phyloP scores from a whole-genome alignment of 208 protist species.

The Porcisia hertigi region DNA sequence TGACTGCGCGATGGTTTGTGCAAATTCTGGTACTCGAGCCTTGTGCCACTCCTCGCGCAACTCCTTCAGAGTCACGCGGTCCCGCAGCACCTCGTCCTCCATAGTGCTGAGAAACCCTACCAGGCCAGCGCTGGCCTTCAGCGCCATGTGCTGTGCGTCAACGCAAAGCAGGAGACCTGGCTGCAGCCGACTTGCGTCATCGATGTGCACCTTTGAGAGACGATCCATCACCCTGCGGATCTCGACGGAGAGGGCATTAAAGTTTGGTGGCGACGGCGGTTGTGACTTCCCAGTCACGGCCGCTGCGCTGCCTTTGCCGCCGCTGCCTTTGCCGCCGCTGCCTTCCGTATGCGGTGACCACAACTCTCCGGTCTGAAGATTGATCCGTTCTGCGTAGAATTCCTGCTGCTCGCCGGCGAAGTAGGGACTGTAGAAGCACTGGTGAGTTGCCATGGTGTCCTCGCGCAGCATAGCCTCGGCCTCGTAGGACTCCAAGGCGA shows the following conservation, averaged over 20 bases:
- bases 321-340: slow-evolving; percentile 1
- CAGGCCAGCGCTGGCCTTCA: slow-evolving; percentile 40
- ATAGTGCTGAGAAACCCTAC: slow-evolving; percentile 56
- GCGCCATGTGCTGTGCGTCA: slow-evolving; percentile 31
- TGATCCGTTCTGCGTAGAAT: slow-evolving; percentile 23
- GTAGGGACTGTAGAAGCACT: slow-evolving; percentile 54
- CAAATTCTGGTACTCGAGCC: slow-evolving; percentile 49
- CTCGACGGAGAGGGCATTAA: slow-evolving; percentile 40
- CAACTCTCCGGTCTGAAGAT: slow-evolving; percentile 30
- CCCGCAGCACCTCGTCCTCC: slow-evolving; percentile 45
- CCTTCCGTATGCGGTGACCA: not conserved
- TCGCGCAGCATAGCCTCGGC: slow-evolving; percentile 32
- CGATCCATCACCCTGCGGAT: slow-evolving; percentile 29
- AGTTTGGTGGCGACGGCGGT: slow-evolving; percentile 16
- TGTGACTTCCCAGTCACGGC: not conserved
- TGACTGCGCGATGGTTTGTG: slow-evolving; percentile 24
- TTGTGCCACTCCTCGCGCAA: slow-evolving; percentile 64
- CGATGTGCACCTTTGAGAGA: slow-evolving; percentile 48
- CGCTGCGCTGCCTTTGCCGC: not conserved
- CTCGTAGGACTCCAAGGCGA: slow-evolving; percentile 48
- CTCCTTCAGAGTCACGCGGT: slow-evolving; percentile 44
- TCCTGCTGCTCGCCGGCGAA: slow-evolving; percentile 28
- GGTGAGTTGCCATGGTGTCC: slow-evolving; percentile 61
- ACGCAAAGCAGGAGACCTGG: slow-evolving; percentile 38
- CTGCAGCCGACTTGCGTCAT: slow-evolving; percentile 35